Percentiles rank a stretch among this genome's conserved stretches.
phyloP scores from a whole-genome alignment of 1,139 yeast genomes.

The Hanseniaspora sp. region DNA sequence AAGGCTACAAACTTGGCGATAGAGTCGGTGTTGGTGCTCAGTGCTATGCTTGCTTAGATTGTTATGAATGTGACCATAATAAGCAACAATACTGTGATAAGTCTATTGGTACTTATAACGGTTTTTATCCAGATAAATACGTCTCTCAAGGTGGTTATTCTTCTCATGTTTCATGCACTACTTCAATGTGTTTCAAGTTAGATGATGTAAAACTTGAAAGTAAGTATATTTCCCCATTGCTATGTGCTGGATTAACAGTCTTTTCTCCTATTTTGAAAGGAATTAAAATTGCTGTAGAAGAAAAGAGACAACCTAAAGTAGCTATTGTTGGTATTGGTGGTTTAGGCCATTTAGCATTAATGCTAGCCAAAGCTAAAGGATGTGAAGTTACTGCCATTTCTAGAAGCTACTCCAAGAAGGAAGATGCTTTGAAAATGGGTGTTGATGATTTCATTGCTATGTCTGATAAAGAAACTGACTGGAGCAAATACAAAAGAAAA shows the following conservation, averaged over 20 bases:
- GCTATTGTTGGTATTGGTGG: constrained; percentile 54
- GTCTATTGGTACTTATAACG: constrained; percentile 37
- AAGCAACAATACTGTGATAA: constrained; percentile 41
- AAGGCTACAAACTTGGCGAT: constrained; percentile 33
- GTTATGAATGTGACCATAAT: constrained; percentile 35
- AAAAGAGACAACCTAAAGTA: constrained; percentile 37
- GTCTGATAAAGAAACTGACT: constrained; percentile 32
- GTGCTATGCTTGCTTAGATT: constrained; percentile 37
- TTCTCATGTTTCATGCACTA: constrained; percentile 39
- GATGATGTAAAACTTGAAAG: constrained; percentile 37
- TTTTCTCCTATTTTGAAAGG: constrained; percentile 42
- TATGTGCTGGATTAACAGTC: constrained; percentile 46
- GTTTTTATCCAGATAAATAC: constrained; percentile 36
- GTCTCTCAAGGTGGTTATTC: constrained; percentile 48
- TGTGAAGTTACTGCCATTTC: constrained; percentile 48
- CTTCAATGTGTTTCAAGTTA: constrained; percentile 39
- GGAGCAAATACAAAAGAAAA: constrained; percentile 32
- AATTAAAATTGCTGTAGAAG: constrained; percentile 27
- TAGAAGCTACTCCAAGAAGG: constrained; percentile 39
- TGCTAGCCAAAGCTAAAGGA: constrained; percentile 47
- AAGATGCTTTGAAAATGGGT: constrained; percentile 43
- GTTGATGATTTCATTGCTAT: constrained; percentile 46
- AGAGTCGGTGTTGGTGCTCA: constrained; percentile 48
- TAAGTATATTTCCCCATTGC: constrained; percentile 39
- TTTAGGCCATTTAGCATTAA: constrained; percentile 49